Conservation (phyloP, 2,329 filamentous ascomycete genomes). For the Gnomoniopsis smithogilvyi region DNA sequence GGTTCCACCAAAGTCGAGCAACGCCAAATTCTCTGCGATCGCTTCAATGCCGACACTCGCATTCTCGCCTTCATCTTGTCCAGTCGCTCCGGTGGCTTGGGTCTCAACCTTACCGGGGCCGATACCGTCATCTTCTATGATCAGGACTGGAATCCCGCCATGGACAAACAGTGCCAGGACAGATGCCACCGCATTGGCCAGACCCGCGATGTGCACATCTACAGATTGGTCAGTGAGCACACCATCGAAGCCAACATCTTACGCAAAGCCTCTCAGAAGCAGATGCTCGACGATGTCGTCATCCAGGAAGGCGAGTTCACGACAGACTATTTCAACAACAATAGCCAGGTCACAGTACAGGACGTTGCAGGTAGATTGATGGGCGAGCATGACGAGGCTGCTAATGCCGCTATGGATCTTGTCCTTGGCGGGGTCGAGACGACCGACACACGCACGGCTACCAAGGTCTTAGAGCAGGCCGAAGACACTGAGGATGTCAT, state of each 20-base stretch:
- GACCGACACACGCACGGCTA: conserved; percentile 59
- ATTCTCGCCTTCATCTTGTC: conserved; percentile 96
- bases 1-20: conserved; percentile 96
- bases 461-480: conserved; percentile 77
- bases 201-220: conserved; percentile 96
- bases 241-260: conserved; percentile 98
- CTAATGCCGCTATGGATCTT: conserved; percentile 79
- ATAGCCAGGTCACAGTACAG: conserved; percentile 58
- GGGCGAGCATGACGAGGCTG: conserved; percentile 66
- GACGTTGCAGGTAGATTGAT: conserved; percentile 62
- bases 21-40: conserved; percentile 89
- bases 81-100: conserved; percentile 87
- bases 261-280: conserved; percentile 94
- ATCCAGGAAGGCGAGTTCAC: conserved; percentile 99
- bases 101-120: conserved; percentile 94
- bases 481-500: conserved; percentile 91
- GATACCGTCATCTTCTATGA: conserved; percentile 99
- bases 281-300: conserved; percentile 95
- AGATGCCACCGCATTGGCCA: conserved; percentile 96
- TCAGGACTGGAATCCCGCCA: conserved; percentile 98
- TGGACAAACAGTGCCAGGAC: conserved; percentile 99
- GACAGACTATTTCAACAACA: conserved; percentile 84
- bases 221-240: conserved; percentile 86
- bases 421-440: conserved; percentile 68
- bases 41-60: conserved; percentile 91